Conservation (phyloP, 2,329 filamentous ascomycete genomes). For the Colletotrichum navitas region DNA sequence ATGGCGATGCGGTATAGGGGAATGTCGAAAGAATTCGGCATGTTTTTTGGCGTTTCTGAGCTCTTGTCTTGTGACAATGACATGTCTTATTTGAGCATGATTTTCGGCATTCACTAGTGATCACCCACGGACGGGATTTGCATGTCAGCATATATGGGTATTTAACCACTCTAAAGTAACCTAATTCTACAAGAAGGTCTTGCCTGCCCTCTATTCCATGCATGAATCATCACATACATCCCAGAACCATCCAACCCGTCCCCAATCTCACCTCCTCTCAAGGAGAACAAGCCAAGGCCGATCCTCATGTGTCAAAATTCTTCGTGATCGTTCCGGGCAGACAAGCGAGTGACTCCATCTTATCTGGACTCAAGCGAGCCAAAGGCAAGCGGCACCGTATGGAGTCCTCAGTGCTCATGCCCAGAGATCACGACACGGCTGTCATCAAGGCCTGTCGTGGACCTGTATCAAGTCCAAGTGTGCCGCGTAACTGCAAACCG, state of each 20-base stretch:
- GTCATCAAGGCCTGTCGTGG: not conserved
- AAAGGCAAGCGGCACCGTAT: not conserved
- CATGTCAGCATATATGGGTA: slow-evolving; percentile 38
- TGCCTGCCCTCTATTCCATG: slow-evolving; percentile 29
- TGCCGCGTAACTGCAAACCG: slow-evolving; percentile 10
- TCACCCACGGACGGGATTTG: not conserved
- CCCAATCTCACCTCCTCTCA: not conserved
- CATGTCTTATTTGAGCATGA: not conserved
- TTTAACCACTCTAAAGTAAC: slow-evolving; percentile 34
- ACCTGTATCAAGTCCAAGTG: slow-evolving; percentile 4
- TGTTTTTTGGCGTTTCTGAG: not conserved
- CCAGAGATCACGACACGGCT: slow-evolving; percentile 12
- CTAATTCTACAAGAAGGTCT: slow-evolving; percentile 39
- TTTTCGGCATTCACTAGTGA: not conserved
- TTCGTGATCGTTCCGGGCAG: slow-evolving; percentile 19
- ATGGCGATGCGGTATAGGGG: not conserved
- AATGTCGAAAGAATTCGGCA: not conserved
- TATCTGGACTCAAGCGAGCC: not conserved
- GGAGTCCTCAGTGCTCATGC: slow-evolving; percentile 11
- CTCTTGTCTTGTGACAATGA: not conserved
- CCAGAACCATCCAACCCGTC: slow-evolving; percentile 15
- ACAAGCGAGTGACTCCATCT: slow-evolving; percentile 19
- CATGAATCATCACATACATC: slow-evolving; percentile 33
- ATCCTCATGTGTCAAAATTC: not conserved
- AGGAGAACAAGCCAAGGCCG: not conserved